Evolutionary conservation across 305 asterid genomes (phyloP).

Genomic region (Solanum aculeatissimum): DNA sequence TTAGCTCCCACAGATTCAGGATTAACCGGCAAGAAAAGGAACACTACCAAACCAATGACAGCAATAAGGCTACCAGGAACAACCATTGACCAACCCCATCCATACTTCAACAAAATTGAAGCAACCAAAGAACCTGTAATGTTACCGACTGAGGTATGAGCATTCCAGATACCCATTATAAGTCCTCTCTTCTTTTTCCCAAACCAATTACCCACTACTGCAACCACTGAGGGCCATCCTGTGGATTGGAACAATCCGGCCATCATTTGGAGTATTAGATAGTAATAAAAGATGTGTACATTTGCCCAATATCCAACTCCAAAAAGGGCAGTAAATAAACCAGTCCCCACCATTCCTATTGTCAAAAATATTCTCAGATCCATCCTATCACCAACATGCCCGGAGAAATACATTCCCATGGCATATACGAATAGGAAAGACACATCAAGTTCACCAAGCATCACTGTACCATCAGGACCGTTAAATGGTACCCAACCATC

Average conservation of each 20-base stretch:
- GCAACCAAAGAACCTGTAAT: constrained; percentile 75
- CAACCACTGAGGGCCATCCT: constrained; percentile 99
- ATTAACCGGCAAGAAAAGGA: constrained; percentile 60
- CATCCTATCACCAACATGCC: constrained; percentile 85
- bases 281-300: constrained; percentile 57
- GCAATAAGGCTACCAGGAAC: constrained; percentile 69
- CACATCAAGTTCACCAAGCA: constrained; percentile 85
- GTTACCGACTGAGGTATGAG: constrained; percentile 92
- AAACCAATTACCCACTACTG: constrained; percentile 88
- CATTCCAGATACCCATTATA: constrained; percentile 96
- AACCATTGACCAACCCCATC: constrained; percentile 96
- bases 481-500: constrained; percentile 83
- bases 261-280: constrained; percentile 65
- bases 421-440: constrained; percentile 84
- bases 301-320: constrained; percentile 83
- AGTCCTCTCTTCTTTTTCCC: constrained; percentile 86
- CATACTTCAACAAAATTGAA: constrained; percentile 55
- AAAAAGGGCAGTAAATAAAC: constrained; percentile 68
- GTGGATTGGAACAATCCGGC: constrained; percentile 93
- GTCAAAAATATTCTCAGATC: constrained; percentile 73
- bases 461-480: constrained; percentile 56
- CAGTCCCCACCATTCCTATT: constrained; percentile 86
- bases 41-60: constrained; percentile 48
- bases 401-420: constrained; percentile 75
- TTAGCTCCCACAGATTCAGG: constrained; percentile 54